phyloP scores from a whole-genome alignment of 257 asterid genomes.

The Oldenlandia corymbosa region DNA sequence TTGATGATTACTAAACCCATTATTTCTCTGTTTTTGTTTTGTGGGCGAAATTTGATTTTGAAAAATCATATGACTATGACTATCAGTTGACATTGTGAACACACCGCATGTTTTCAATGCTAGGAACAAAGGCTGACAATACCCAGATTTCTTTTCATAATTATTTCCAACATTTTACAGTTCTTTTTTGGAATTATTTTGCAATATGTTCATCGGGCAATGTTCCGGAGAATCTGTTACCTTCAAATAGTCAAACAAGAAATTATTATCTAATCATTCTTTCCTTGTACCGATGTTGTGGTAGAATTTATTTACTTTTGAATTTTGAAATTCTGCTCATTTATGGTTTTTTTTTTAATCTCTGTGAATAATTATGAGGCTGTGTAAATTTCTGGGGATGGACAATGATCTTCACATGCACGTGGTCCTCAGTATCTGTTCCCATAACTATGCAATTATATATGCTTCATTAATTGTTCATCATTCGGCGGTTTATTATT shows the following conservation, averaged over 20 bases:
- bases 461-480: constrained; percentile 14
- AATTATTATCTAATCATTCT: constrained; percentile 14
- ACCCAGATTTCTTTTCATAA: constrained; percentile 10
- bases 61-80: neutral
- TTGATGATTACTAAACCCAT: too few relatives aligned
- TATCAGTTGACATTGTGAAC: neutral
- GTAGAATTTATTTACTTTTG: neutral
- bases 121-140: constrained; percentile 23
- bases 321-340: constrained; percentile 3
- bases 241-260: constrained; percentile 27
- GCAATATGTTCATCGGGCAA: constrained; percentile 24
- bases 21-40: too few relatives aligned
- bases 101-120: constrained; percentile 13
- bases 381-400: constrained; percentile 43
- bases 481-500: constrained; percentile 17
- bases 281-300: constrained; percentile 8
- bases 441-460: constrained; percentile 24
- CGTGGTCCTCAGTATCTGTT: constrained; percentile 33
- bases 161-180: constrained; percentile 11
- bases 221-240: constrained; percentile 21
- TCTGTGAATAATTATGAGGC: constrained; percentile 18
- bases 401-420: constrained; percentile 54
- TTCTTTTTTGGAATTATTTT: constrained; percentile 9
- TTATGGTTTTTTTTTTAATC: neutral
- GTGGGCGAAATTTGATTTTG: neutral